A percentile compares a stretch with the other conserved stretches of the same genome.
Evolutionary conservation across 2,329 filamentous ascomycete species (phyloP).

Genomic region (Fusarium newnesense): DNA sequence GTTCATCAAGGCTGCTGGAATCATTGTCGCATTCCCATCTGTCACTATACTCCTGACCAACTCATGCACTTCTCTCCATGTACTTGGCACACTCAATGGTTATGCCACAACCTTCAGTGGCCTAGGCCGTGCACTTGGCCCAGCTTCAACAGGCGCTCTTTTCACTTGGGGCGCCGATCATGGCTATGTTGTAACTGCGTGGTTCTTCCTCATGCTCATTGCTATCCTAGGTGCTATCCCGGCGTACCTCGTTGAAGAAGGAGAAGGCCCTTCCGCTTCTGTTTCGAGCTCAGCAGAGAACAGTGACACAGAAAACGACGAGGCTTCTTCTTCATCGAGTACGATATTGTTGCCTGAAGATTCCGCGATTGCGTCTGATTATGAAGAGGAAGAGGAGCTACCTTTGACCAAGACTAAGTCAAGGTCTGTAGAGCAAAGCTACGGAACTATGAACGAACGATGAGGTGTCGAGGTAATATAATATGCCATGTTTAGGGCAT

Average conservation of each 20-base stretch:
- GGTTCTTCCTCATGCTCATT: constrained; percentile 78
- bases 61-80: constrained; percentile 75
- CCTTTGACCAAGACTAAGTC: constrained; percentile 26
- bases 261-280: constrained; percentile 68
- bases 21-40: constrained; percentile 90
- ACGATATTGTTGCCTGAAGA: constrained; percentile 36
- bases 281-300: constrained; percentile 48
- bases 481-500: too few relatives aligned
- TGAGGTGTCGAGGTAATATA: background rate
- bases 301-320: constrained; percentile 44
- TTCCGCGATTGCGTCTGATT: constrained; percentile 35
- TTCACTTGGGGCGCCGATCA: constrained; percentile 81
- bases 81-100: constrained; percentile 91
- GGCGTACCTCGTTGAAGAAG: constrained; percentile 78
- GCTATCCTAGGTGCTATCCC: constrained; percentile 75
- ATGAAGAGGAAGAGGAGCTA: constrained; percentile 33
- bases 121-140: constrained; percentile 81
- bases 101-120: constrained; percentile 86
- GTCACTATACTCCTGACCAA: constrained; percentile 92
- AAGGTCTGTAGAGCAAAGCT: constrained; percentile 5
- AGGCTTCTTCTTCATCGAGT: constrained; percentile 25
- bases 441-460: constrained; percentile 34
- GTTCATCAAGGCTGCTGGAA: constrained; percentile 76
- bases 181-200: constrained; percentile 82
- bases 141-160: constrained; percentile 75